phyloP scores from a whole-genome alignment of 1,284 basidiomycete genomes.

The Phylloboletellus chloephorus region DNA sequence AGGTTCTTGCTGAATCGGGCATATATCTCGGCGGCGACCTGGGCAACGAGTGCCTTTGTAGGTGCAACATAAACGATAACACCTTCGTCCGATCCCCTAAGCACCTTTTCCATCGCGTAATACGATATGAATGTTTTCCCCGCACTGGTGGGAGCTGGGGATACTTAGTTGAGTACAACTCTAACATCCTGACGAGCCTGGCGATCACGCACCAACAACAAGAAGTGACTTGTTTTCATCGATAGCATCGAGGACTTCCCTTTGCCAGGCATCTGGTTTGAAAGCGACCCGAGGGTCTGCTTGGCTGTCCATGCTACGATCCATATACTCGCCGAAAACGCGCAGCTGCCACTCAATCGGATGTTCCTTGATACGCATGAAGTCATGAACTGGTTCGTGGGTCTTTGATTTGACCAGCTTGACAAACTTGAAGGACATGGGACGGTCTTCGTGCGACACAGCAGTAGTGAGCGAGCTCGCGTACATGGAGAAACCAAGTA shows the following conservation, averaged over 20 bases:
- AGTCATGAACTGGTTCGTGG: constrained; percentile 38
- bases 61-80: constrained; percentile 70
- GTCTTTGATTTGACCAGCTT: constrained; percentile 48
- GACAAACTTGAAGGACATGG: constrained; percentile 49
- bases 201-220: constrained; percentile 49
- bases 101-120: constrained; percentile 67
- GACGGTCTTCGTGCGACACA: constrained; percentile 30
- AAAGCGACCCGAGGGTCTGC: constrained; percentile 56
- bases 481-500: constrained; percentile 45
- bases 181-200: neutral
- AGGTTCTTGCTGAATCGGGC: constrained; percentile 61
- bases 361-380: constrained; percentile 53
- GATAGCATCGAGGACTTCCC: constrained; percentile 57
- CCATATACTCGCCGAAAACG: constrained; percentile 68
- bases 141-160: constrained; percentile 57
- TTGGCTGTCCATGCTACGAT: constrained; percentile 60
- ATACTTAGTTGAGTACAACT: neutral
- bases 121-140: constrained; percentile 74
- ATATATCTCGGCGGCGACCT: constrained; percentile 66
- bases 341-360: constrained; percentile 61
- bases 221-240: constrained; percentile 56
- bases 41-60: constrained; percentile 65
- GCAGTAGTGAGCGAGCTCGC: constrained; percentile 24
- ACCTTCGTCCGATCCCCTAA: constrained; percentile 56
- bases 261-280: constrained; percentile 66